Percentiles rank a stretch among this genome's conserved stretches.
Conservation (phyloP, 1,284 basidiomycete genomes). For the Laetiporus sulphureus region DNA sequence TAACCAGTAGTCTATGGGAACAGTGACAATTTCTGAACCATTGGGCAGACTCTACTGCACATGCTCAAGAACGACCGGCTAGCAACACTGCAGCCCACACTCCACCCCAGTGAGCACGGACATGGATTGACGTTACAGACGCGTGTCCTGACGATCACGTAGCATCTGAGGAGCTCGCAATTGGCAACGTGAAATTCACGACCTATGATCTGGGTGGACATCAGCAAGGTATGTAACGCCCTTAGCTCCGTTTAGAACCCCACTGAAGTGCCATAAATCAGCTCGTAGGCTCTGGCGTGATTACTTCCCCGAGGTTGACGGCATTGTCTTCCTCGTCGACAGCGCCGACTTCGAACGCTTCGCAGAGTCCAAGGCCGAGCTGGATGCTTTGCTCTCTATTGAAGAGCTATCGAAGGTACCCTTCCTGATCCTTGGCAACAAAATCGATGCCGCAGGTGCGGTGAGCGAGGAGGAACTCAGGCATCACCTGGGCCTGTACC, state of each 20-base stretch:
- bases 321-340: conserved; percentile 98
- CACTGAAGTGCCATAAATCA: conserved; percentile 24
- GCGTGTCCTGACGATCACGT: conserved; percentile 6
- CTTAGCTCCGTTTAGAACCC: not conserved
- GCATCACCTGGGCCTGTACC: conserved; percentile 92
- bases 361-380: conserved; percentile 92
- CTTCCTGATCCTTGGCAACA: conserved; percentile 98
- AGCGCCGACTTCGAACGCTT: conserved; percentile 96
- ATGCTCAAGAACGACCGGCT: conserved; percentile 99
- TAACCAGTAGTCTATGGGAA: conserved; percentile 27
- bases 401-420: conserved; percentile 95
- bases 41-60: conserved; percentile 84
- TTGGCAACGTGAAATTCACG: conserved; percentile 98
- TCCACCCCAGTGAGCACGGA: conserved; percentile 88
- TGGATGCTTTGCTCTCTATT: conserved; percentile 92
- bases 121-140: not conserved
- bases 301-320: conserved; percentile 99
- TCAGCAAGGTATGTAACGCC: conserved; percentile 69
- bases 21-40: conserved; percentile 1
- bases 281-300: conserved; percentile 99
- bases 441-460: conserved; percentile 98
- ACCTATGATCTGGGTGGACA: conserved; percentile 99
- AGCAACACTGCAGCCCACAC: conserved; percentile 95
- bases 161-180: conserved; percentile 99
- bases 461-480: conserved; percentile 98